Evolutionary conservation across 495 filamentous ascomycete genomes (phyloP).

Genomic region (Cercophora samala): DNA sequence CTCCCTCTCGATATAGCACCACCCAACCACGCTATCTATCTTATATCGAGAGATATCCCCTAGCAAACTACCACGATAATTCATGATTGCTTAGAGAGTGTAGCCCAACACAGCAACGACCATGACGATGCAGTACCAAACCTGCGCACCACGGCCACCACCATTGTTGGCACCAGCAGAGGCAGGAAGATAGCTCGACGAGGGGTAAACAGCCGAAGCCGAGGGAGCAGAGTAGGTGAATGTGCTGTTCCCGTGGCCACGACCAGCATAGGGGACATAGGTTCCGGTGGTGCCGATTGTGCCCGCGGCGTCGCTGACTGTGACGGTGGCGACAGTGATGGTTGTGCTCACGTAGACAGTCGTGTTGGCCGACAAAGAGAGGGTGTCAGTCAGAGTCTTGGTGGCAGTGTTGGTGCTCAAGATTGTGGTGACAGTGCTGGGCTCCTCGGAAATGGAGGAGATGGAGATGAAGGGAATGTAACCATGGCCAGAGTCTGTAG

Average conservation of each 20-base stretch:
- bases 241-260: not conserved
- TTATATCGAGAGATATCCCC: not conserved
- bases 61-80: not conserved
- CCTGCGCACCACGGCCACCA: slow-evolving; percentile 3
- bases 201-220: slow-evolving; percentile 2
- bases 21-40: not conserved
- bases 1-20: not conserved
- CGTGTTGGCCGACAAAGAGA: not conserved
- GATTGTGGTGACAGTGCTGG: slow-evolving; percentile 2
- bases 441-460: not conserved
- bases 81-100: not conserved
- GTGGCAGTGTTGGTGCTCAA: not conserved
- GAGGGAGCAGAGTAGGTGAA: slow-evolving; percentile 11
- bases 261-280: not conserved
- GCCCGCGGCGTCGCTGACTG: not conserved
- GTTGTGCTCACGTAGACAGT: not conserved
- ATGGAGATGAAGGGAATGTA: not conserved
- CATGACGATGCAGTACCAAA: slow-evolving; percentile 9
- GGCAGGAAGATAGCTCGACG: not conserved
- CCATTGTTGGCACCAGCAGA: not conserved
- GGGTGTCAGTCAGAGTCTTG: not conserved
- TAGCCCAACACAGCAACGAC: not conserved
- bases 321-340: not conserved
- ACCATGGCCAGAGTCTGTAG: not conserved
- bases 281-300: not conserved